phyloP scores from a whole-genome alignment of 345 rosid genomes.

The Eucalyptus guilfoylei region DNA sequence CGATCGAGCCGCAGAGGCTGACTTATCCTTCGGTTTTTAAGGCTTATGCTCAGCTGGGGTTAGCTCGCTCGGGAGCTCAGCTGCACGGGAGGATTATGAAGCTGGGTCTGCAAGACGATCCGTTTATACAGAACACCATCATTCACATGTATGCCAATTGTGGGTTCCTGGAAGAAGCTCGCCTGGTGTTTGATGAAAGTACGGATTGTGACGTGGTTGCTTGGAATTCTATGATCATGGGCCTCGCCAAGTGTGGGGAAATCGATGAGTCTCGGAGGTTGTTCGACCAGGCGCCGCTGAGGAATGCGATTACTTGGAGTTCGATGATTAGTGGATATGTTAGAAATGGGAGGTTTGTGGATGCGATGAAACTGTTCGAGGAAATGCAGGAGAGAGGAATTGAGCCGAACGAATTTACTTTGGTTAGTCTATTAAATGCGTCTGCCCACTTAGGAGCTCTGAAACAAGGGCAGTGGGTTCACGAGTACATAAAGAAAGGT shows the following conservation, averaged over 20 bases:
- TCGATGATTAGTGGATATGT: slow-evolving; percentile 68
- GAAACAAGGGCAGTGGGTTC: slow-evolving; percentile 68
- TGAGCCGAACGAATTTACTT: slow-evolving; percentile 49
- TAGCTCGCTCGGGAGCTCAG: slow-evolving; percentile 39
- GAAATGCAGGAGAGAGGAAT: slow-evolving; percentile 33
- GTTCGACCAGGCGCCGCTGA: slow-evolving; percentile 38
- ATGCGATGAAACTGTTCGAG: slow-evolving; percentile 45
- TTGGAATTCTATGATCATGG: slow-evolving; percentile 68
- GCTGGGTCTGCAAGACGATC: slow-evolving; percentile 54
- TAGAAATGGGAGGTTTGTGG: slow-evolving; percentile 34
- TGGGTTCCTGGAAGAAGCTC: slow-evolving; percentile 49
- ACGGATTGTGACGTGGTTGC: slow-evolving; percentile 39
- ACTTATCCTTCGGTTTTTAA: slow-evolving; percentile 84
- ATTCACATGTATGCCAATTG: slow-evolving; percentile 51
- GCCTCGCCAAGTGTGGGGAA: slow-evolving; percentile 42
- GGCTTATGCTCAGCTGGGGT: slow-evolving; percentile 46
- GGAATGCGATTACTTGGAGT: slow-evolving; percentile 58
- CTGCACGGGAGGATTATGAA: slow-evolving; percentile 66
- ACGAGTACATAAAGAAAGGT: slow-evolving; percentile 33
- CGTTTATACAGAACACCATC: slow-evolving; percentile 37
- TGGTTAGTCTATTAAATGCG: slow-evolving; percentile 71
- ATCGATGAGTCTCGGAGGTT: slow-evolving; percentile 37
- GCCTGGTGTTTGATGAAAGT: slow-evolving; percentile 20
- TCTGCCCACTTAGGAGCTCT: slow-evolving; percentile 54
- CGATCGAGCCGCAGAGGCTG: slow-evolving; percentile 40